Base-by-base conservation (phyloP, 305 asterid species). In the Withania somnifera region DNA sequence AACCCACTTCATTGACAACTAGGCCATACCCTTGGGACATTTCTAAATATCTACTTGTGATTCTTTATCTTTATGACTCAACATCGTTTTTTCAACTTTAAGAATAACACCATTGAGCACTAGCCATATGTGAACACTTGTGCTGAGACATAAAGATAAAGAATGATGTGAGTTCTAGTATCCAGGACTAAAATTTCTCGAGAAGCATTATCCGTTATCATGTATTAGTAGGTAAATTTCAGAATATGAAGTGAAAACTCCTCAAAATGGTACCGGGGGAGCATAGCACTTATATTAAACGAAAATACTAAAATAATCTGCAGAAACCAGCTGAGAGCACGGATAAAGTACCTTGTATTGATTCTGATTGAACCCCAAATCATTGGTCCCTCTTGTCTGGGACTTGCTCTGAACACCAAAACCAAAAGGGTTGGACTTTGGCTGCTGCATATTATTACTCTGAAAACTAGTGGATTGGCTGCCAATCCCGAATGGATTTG, bases 391-490 rank as follows among this genome's bases (percentile, higher is more conserved):
- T 88, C 91, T 88, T 56, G 84, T 53, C 83, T 91, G 97, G 69
- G 83, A 83, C 84, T 83, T 91, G 84, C 84, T 90, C 84, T 91
- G 95, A 82, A 84, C 87, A 63, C 96, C 97, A 84, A 95, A 91
- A 50, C 97, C 95, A 84, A 91, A 94, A 82, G 96, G 98, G 86
- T 94, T 88, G 63, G 87, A 83, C 51, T 69, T 80, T 28, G 83
- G 68, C 30, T 76, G 82, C 38, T 82, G 87, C 51, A 52, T 40
- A 83, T 78, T 83, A 2, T 64, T 24, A 42, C 40, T 42, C 80
- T 78, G 75, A 24, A 64, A 54, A 36, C 78, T 77, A 47, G 80
- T 15, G 64, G 57, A 77, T 77, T 84, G 87, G 30, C 10, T 60
- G 34, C 87, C 87, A 66, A 84, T 82, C 34, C 87, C 87, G 77